Conservation (phyloP, 1,284 basidiomycete species). For the Malassezia yamatoensis region DNA sequence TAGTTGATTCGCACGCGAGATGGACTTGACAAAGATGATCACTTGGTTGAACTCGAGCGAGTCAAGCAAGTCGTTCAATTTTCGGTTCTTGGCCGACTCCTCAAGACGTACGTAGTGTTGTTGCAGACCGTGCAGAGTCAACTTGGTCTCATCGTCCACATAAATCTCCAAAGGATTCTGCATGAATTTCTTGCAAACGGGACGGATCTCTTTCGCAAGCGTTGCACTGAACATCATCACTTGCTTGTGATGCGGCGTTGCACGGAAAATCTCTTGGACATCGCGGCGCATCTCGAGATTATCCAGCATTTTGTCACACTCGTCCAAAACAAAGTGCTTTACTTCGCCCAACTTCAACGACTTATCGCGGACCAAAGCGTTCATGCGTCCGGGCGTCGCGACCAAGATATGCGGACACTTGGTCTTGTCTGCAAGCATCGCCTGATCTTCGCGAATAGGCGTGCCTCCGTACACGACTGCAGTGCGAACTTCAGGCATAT, state of each 20-base stretch:
- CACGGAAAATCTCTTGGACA: conserved; percentile 98
- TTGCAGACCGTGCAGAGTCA: conserved; percentile 94
- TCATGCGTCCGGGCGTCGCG: conserved; percentile 71
- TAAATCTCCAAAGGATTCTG: conserved; percentile 98
- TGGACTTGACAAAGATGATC: conserved; percentile 98
- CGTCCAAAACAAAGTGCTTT: conserved; percentile 92
- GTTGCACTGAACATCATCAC: conserved; percentile 99
- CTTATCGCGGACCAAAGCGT: conserved; percentile 46
- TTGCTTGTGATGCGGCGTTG: conserved; percentile 99
- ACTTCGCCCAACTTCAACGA: conserved; percentile 42
- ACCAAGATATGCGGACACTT: conserved; percentile 99
- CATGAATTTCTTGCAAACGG: conserved; percentile 99
- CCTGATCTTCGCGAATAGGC: conserved; percentile 84
- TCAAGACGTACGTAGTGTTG: conserved; percentile 83
- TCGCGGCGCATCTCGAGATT: conserved; percentile 99
- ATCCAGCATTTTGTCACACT: conserved; percentile 99
- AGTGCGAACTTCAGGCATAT: conserved; percentile 97
- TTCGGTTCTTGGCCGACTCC: conserved; percentile 91
- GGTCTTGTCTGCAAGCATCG: conserved; percentile 84
- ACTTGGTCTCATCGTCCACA: conserved; percentile 97
- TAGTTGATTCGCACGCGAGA: conserved; percentile 86
- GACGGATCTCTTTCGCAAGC: conserved; percentile 87
- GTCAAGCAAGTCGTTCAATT: conserved; percentile 91
- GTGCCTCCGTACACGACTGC: conserved; percentile 97
- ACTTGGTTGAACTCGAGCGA: conserved; percentile 99